phyloP scores from a whole-genome alignment of 768 basidiomycete genomes.

The Kwoniella newhampshirensis region DNA sequence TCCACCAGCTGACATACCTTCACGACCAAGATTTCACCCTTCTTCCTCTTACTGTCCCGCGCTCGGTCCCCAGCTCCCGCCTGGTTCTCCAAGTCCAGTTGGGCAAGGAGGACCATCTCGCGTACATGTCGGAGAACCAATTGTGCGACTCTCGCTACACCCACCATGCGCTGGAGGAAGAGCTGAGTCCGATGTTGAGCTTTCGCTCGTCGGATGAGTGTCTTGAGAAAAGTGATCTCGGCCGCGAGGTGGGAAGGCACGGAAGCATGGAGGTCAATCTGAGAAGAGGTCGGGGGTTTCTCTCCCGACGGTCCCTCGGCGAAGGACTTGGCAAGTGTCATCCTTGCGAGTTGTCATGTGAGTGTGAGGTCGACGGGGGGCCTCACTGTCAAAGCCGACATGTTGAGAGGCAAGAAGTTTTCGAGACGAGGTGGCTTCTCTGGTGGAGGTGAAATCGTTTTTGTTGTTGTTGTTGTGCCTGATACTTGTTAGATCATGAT shows the following conservation, averaged over 20 bases:
- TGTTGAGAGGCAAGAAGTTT: too few relatives aligned
- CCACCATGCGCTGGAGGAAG: conserved; percentile 28
- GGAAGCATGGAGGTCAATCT: conserved; percentile 22
- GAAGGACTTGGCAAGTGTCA: too few relatives aligned
- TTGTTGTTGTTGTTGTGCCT: too few relatives aligned
- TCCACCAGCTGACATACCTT: too few relatives aligned
- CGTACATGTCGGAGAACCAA: not conserved
- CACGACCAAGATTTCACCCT: not conserved
- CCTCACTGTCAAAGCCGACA: too few relatives aligned
- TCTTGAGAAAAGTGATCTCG: conserved; percentile 26
- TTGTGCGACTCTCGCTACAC: conserved; percentile 26
- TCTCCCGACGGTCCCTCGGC: conserved; percentile 6
- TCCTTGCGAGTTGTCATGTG: too few relatives aligned
- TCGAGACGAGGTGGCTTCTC: too few relatives aligned
- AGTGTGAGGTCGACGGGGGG: too few relatives aligned
- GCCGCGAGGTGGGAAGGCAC: conserved; percentile 25
- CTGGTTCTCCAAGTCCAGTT: too few relatives aligned
- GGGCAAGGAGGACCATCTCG: not conserved
- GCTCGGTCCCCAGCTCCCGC: not conserved
- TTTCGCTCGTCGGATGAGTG: conserved; percentile 23
- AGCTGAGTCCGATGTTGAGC: conserved; percentile 39
- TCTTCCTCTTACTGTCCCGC: not conserved
- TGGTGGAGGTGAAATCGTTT: too few relatives aligned
- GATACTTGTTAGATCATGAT: too few relatives aligned
- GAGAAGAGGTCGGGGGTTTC: not conserved